These are phyloP conservation scores for Aspergillus coremiiformis DNA, from an alignment of 495 filamentous ascomycete genomes.

Conservation along the genomic window DNA sequence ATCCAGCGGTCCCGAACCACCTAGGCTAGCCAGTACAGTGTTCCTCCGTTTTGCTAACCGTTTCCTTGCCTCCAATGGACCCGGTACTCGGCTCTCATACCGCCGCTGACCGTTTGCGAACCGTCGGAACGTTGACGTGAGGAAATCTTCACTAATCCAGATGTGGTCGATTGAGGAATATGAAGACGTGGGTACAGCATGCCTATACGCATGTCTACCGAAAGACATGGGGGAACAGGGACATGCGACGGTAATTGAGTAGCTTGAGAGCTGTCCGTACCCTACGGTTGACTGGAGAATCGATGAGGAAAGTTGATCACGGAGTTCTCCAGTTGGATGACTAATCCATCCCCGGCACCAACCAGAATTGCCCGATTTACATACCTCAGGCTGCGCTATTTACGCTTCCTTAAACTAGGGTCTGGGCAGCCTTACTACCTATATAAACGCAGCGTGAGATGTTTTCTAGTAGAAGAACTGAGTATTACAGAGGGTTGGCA, in stretches of 20 bases:
- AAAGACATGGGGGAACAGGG: slow-evolving; percentile 33
- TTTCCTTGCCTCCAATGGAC: slow-evolving; percentile 52
- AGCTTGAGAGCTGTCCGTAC: slow-evolving; percentile 5
- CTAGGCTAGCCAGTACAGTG: slow-evolving; percentile 36
- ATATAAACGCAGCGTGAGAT: neutral
- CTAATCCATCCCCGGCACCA: neutral
- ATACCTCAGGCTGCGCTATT: neutral
- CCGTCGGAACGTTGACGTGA: slow-evolving; percentile 41
- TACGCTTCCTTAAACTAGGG: no score
- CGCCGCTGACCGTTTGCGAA: slow-evolving; percentile 39
- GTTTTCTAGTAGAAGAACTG: neutral
- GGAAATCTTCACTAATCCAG: slow-evolving; percentile 50
- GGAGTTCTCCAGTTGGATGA: neutral
- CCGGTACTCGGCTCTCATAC: slow-evolving; percentile 49
- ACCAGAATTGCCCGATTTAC: neutral
- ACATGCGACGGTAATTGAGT: slow-evolving; percentile 24
- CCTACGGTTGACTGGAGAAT: slow-evolving; percentile 2
- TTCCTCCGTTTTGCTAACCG: slow-evolving; percentile 45
- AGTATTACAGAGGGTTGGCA: neutral
- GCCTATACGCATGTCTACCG: slow-evolving; percentile 39
- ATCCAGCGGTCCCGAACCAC: slow-evolving; percentile 19
- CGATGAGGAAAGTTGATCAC: neutral
- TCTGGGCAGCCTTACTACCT: no score
- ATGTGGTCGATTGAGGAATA: slow-evolving; percentile 30
- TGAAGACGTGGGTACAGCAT: slow-evolving; percentile 28